Evolutionary conservation across 495 filamentous ascomycete genomes (phyloP).

Genomic region (Halenospora varia): DNA sequence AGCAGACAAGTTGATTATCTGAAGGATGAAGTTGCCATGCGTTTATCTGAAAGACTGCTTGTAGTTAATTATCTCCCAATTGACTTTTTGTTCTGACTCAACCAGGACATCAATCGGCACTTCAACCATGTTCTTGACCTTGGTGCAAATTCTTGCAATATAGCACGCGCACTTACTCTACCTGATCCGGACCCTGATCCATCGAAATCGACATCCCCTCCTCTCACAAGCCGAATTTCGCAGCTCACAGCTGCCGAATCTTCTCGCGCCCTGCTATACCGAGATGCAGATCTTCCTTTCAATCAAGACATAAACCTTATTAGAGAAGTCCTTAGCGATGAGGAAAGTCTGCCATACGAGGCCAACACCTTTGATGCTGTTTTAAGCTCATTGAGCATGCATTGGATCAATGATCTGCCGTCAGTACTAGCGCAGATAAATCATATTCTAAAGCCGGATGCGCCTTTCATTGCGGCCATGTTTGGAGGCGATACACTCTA

Average conservation of each 20-base stretch:
- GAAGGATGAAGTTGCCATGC: conserved; percentile 81
- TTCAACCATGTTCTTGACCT: conserved; percentile 87
- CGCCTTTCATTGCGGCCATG: conserved; percentile 93
- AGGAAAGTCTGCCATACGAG: conserved; percentile 70
- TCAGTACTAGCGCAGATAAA: conserved; percentile 77
- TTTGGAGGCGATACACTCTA: conserved; percentile 91
- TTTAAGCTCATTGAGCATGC: conserved; percentile 79
- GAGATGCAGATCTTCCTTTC: conserved; percentile 73
- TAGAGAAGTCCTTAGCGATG: conserved; percentile 67
- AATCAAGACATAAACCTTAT: conserved; percentile 66
- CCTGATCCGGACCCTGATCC: conserved; percentile 62
- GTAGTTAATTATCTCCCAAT: conserved; percentile 38
- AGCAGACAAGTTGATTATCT: conserved; percentile 86
- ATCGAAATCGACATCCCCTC: conserved; percentile 45
- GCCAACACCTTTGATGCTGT: conserved; percentile 83
- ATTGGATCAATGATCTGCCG: conserved; percentile 98
- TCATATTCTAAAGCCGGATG: conserved; percentile 79
- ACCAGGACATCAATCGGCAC: conserved; percentile 82
- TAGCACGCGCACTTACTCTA: conserved; percentile 73
- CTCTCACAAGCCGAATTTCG: conserved; percentile 61
- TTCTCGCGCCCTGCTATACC: conserved; percentile 71
- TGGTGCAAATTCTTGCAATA: conserved; percentile 93
- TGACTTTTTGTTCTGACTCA: conserved; percentile 1
- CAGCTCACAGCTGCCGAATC: conserved; percentile 78
- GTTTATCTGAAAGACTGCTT: conserved; percentile 82